These are phyloP conservation scores for Parafenestella ontariensis DNA, from an alignment of 2,329 filamentous ascomycete genomes.

Conservation along the genomic window DNA sequence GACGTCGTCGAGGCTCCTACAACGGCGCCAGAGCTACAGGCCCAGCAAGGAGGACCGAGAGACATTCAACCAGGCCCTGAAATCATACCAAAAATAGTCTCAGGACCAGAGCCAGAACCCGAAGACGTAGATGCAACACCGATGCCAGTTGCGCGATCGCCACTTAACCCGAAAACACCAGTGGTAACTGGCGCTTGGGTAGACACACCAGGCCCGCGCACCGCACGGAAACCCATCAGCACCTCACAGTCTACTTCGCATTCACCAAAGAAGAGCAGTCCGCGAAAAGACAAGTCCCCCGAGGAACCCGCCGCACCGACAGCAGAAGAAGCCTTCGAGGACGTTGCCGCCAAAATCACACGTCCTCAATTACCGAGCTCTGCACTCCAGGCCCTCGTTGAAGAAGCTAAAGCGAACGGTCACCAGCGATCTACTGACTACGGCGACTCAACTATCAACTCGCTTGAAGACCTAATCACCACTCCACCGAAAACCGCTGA, in stretches of 20 bases:
- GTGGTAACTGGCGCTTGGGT: slow-evolving; percentile 58
- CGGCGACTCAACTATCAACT: slow-evolving; percentile 58
- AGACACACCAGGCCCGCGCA: slow-evolving; percentile 52
- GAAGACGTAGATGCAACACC: slow-evolving; percentile 36
- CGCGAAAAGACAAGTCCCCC: slow-evolving; percentile 17
- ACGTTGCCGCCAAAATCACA: background rate
- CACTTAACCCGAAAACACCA: slow-evolving; percentile 50
- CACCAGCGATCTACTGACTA: slow-evolving; percentile 35
- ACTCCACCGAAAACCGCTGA: slow-evolving; percentile 30
- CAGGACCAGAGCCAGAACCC: slow-evolving; percentile 7
- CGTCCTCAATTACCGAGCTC: slow-evolving; percentile 42
- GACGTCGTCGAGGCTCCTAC: slow-evolving; percentile 2
- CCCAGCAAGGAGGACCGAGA: slow-evolving; percentile 12
- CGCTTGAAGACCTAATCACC: slow-evolving; percentile 54
- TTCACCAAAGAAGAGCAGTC: slow-evolving; percentile 26
- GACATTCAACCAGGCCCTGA: slow-evolving; percentile 11
- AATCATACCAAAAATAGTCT: slow-evolving; percentile 4
- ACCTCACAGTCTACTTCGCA: slow-evolving; percentile 19
- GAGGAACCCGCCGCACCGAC: slow-evolving; percentile 9
- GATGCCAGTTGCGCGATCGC: slow-evolving; percentile 29
- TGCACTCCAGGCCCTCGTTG: slow-evolving; percentile 51
- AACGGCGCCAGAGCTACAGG: background rate
- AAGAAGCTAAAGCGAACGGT: slow-evolving; percentile 43
- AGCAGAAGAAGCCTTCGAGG: slow-evolving; percentile 6
- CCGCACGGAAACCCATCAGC: slow-evolving; percentile 18